Evolutionary conservation across 345 rosid species (phyloP), one percentile per base, ranked within the genome.

Genomic region (Cardamine chenopodiifolia): DNA sequence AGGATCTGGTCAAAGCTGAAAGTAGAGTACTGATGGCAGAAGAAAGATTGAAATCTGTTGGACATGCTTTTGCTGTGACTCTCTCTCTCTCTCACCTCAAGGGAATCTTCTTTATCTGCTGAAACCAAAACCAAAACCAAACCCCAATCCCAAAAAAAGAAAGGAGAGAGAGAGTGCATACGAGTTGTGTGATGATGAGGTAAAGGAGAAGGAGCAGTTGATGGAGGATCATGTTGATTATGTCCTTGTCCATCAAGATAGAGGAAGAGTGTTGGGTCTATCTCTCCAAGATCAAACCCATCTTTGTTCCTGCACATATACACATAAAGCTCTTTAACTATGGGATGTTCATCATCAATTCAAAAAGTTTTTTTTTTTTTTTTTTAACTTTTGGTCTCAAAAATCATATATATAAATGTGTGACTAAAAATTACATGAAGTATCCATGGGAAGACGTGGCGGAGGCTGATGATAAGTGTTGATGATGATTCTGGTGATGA

Each of bases 181-280:
- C 98, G 91, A 28, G 60, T 55, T 71, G 87, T 86, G 82, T 87
- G 92, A 26, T 90, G 88, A 78, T 86, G 89, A 83, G 71, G 57
- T 75, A 68, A 75, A 75, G 78, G 29, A 66, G 75, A 61, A 75
- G 74, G 54, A 66, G 77, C 54, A 71, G 81, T 65, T 44, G 94
- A 63, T 50, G 40, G 79, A 66, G 66, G 71, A 72, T 78, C 74
- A 66, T 78, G 49, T n/a, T 45, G 81, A 60, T 29, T 29, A 29
- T 78, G 82, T 78, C 90, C 92, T 71, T 94, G 91, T 75, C 94
- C 99, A 74, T 92, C 96, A 35, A 96, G 88, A 85, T 96, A 92
- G 45, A 90, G 91, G 66, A 96, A 88, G 71, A 92, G 91, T 31
- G 98, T 90, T 86, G 88, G 96, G 86, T 96, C 99, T 72, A 96